Conservation (phyloP, 192 early-diverging fungal genomes). For the Coemansia sp. region DNA sequence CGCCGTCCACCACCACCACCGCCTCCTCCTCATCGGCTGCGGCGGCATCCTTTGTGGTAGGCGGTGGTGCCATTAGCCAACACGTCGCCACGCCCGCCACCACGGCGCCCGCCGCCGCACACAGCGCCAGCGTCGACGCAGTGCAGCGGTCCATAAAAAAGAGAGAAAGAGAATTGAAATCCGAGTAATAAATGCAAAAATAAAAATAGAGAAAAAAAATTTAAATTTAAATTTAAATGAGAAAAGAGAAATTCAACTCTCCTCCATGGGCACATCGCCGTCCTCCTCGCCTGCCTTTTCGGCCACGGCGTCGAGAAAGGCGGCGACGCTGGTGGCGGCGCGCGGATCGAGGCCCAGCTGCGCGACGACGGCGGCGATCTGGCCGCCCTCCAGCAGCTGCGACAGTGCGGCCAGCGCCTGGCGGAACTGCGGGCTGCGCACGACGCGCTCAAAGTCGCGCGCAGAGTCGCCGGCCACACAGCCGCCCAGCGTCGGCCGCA, state of each 20-base stretch:
- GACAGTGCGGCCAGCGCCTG: conserved; percentile 51
- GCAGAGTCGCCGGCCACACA: conserved; percentile 10
- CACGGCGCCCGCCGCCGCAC: neutral
- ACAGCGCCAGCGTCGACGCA: neutral
- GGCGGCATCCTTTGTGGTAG: too few species aligned
- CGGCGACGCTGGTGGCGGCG: conserved; percentile 50
- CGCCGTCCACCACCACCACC: conserved; percentile 55
- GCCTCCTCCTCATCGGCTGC: too few species aligned
- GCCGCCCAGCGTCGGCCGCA: conserved; percentile 55
- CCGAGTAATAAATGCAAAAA: neutral
- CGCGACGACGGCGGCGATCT: conserved; percentile 50
- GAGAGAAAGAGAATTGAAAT: neutral
- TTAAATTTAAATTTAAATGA: neutral
- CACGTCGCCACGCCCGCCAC: too few species aligned
- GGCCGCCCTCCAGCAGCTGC: conserved; percentile 50
- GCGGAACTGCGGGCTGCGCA: conserved; percentile 56
- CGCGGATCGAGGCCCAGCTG: conserved; percentile 48
- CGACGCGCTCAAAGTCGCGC: conserved; percentile 26
- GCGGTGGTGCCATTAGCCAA: too few species aligned
- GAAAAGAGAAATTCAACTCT: neutral
- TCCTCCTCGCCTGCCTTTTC: conserved; percentile 27
- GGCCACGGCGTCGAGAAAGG: conserved; percentile 53
- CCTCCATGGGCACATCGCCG: conserved; percentile 25
- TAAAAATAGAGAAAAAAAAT: neutral
- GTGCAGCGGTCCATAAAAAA: neutral